Conservation (phyloP, 164 flowering plant genomes). For the Piper longum region DNA sequence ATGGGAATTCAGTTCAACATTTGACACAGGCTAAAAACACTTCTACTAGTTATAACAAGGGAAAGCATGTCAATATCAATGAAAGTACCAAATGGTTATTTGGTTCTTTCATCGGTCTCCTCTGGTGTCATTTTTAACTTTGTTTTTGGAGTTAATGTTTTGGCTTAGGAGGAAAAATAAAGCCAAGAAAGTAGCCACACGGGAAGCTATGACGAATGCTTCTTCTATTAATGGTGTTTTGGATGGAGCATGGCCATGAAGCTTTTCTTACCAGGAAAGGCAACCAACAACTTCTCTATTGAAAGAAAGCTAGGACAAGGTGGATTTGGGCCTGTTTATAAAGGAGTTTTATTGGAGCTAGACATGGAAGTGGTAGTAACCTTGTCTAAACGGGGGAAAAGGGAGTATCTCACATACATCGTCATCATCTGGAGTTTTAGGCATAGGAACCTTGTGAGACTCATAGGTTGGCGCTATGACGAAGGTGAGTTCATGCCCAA, state of each 20-base stretch:
- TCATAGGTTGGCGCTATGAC: constrained; percentile 44
- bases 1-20: constrained; percentile 6
- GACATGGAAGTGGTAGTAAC: constrained; percentile 19
- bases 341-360: constrained; percentile 15
- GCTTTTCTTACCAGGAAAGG: constrained; percentile 12
- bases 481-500: constrained; percentile 35
- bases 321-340: constrained; percentile 30
- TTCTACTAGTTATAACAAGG: not conserved
- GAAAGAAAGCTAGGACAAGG: constrained; percentile 20
- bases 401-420: constrained; percentile 33
- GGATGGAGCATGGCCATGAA: constrained; percentile 14
- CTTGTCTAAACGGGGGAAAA: constrained; percentile 32
- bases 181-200: not conserved
- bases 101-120: not conserved
- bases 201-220: too few relatives aligned
- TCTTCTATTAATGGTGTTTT: too few relatives aligned
- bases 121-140: not conserved
- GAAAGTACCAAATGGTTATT: not conserved
- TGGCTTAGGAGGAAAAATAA: constrained; percentile 1
- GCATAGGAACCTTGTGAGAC: constrained; percentile 34
- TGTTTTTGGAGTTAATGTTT: not conserved
- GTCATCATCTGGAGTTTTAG: constrained; percentile 29
- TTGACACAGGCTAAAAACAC: not conserved
- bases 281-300: constrained; percentile 14
- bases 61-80: not conserved